phyloP scores from a whole-genome alignment of 441 rosid genomes.

The Dalechampia spathulata region DNA sequence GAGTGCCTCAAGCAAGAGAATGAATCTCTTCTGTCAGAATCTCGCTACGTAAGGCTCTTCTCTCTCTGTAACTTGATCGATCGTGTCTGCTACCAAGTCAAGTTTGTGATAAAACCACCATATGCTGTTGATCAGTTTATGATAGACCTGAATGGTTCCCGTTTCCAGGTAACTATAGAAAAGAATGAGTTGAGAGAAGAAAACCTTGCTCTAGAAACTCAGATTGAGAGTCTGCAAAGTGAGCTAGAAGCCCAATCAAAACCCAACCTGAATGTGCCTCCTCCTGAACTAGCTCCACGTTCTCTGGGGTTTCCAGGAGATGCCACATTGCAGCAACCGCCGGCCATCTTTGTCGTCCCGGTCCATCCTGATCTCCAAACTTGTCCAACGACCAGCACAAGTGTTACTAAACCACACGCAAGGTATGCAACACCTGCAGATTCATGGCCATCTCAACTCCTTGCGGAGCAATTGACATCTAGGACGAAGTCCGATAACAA shows the following conservation, averaged over 20 bases:
- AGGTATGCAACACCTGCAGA: constrained; percentile 68
- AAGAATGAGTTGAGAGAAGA: constrained; percentile 80
- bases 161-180: constrained; percentile 75
- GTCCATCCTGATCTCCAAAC: constrained; percentile 38
- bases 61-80: too few relatives aligned
- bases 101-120: too few relatives aligned
- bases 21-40: constrained; percentile 56
- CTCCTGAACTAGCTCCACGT: constrained; percentile 28
- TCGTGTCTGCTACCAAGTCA: too few relatives aligned
- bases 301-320: constrained; percentile 28
- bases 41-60: constrained; percentile 53
- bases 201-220: constrained; percentile 51
- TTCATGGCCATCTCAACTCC: constrained; percentile 78
- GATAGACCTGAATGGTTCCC: too few relatives aligned
- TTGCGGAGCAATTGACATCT: constrained; percentile 34
- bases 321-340: constrained; percentile 31
- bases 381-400: constrained; percentile 23
- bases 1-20: constrained; percentile 67
- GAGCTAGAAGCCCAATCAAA: constrained; percentile 47
- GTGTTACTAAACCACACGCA: constrained; percentile 82
- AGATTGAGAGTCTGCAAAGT: constrained; percentile 42
- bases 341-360: constrained; percentile 65
- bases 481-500: constrained; percentile 25
- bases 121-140: too few relatives aligned
- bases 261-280: constrained; percentile 49